Evolutionary conservation across 169 alveolate genomes (phyloP).

Genomic region (Eimeria tenella): DNA sequence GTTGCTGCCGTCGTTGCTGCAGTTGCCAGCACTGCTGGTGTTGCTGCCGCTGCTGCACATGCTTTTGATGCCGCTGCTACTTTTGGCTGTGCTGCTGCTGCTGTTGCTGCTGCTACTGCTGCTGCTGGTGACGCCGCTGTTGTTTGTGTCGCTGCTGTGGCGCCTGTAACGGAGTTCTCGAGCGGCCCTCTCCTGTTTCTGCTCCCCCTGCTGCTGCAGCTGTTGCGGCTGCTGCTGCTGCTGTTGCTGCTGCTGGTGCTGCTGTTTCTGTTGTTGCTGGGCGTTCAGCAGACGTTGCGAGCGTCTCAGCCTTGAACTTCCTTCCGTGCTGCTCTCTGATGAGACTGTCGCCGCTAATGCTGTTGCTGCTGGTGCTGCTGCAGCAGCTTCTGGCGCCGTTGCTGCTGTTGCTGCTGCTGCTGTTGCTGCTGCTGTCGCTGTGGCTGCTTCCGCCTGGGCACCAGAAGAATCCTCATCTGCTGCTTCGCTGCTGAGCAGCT

Average conservation of each 20-base stretch:
- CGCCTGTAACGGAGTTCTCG: not conserved
- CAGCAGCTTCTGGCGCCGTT: not conserved
- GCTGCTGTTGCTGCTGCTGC: not conserved
- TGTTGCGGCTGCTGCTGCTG: conserved; percentile 18
- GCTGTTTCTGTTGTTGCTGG: not conserved
- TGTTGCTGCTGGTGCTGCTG: not conserved
- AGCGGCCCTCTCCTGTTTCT: not conserved
- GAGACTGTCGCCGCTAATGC: not conserved
- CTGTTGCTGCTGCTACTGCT: conserved; percentile 15
- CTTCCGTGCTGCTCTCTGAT: not conserved
- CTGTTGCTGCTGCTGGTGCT: conserved; percentile 30
- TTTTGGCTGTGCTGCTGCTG: not conserved
- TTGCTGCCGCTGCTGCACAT: not conserved
- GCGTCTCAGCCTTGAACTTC: no score
- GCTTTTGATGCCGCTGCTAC: not conserved
- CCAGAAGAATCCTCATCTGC: not conserved
- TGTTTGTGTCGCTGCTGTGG: not conserved
- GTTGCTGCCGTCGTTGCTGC: not conserved
- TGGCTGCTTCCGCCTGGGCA: not conserved
- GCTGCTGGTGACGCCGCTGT: conserved; percentile 13
- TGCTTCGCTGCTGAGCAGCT: not conserved
- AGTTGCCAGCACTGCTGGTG: not conserved
- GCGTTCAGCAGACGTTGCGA: no score
- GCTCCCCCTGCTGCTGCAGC: conserved; percentile 1
- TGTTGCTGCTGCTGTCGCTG: conserved; percentile 4